phyloP scores from a whole-genome alignment of 768 basidiomycete species.

The Cystobasidium ongulense region DNA sequence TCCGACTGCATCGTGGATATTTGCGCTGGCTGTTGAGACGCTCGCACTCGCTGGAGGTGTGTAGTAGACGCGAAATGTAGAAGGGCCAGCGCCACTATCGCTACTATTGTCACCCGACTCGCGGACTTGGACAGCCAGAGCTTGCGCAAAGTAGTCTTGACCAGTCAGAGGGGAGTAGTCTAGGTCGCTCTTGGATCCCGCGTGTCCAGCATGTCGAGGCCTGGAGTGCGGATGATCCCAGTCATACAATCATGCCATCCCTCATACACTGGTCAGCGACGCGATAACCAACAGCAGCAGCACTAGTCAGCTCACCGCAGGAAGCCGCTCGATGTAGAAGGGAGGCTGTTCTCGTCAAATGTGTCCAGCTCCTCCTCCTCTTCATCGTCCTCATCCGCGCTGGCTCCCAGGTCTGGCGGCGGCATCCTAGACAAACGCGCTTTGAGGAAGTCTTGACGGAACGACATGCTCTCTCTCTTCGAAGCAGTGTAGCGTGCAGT shows the following conservation, averaged over 20 bases:
- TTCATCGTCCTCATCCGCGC: slow-evolving; percentile 48
- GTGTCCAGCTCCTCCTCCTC: slow-evolving; percentile 55
- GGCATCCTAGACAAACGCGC: slow-evolving; percentile 71
- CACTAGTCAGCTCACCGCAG: not conserved
- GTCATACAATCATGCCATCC: too few relatives aligned
- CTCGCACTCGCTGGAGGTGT: slow-evolving; percentile 55
- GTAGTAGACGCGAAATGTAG: slow-evolving; percentile 63
- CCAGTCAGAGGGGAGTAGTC: slow-evolving; percentile 72
- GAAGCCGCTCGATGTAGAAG: not conserved
- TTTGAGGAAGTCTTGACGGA: slow-evolving; percentile 56
- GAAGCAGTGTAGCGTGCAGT: not conserved
- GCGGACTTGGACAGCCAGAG: slow-evolving; percentile 65
- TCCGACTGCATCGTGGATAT: not conserved
- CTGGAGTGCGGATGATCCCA: slow-evolving; percentile 22
- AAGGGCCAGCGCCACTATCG: not conserved
- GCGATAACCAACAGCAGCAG: not conserved
- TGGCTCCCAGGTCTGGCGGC: slow-evolving; percentile 45
- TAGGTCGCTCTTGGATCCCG: slow-evolving; percentile 46
- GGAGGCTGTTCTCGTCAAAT: slow-evolving; percentile 39
- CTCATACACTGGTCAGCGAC: not conserved
- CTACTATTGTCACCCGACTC: slow-evolving; percentile 16
- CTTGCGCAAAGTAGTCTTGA: slow-evolving; percentile 64
- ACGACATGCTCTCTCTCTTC: slow-evolving; percentile 7
- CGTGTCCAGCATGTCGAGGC: slow-evolving; percentile 33
- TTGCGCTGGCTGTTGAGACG: not conserved